A percentile compares a stretch with the other conserved stretches of the same genome.
Conservation (phyloP, 495 filamentous ascomycete species). For the Beverwykella pulmonaria region DNA sequence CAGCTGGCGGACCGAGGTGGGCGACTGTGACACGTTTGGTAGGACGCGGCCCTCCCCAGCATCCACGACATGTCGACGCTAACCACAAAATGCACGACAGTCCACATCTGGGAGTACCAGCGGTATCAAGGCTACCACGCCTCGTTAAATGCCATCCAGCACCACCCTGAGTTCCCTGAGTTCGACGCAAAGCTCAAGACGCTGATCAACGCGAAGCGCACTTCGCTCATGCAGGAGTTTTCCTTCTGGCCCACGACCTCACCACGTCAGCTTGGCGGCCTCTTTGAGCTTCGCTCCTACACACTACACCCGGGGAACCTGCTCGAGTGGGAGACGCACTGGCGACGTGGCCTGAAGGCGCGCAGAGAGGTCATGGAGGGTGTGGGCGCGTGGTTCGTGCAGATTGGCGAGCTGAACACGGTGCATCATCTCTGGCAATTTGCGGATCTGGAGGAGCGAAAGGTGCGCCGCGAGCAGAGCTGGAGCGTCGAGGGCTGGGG, state of each 20-base stretch:
- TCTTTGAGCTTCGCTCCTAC: conserved; percentile 97
- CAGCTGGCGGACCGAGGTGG: conserved; percentile 98
- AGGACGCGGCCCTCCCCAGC: conserved; percentile 38
- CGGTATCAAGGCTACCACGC: conserved; percentile 94
- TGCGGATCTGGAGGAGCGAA: conserved; percentile 91
- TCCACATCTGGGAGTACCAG: conserved; percentile 99
- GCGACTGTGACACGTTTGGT: conserved; percentile 98
- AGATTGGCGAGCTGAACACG: conserved; percentile 95
- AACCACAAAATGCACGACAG: conserved; percentile 50
- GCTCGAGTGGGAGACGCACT: conserved; percentile 97
- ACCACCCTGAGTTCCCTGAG: conserved; percentile 75
- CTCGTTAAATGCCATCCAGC: conserved; percentile 79
- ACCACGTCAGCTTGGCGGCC: conserved; percentile 82
- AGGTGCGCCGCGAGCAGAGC: conserved; percentile 87
- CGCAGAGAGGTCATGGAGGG: conserved; percentile 97
- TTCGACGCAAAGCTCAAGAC: conserved; percentile 81
- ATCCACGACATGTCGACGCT: neutral
- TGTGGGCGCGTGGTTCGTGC: conserved; percentile 97
- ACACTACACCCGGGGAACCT: conserved; percentile 94
- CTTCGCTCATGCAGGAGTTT: conserved; percentile 98
- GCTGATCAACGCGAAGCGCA: conserved; percentile 79
- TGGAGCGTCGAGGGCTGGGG: conserved; percentile 96
- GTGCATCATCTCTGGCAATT: conserved; percentile 99
- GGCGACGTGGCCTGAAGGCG: conserved; percentile 88
- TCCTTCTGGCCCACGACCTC: conserved; percentile 98